Percentiles rank a stretch among this genome's conserved stretches.
These are phyloP conservation scores for Tuber calosporum DNA, from an alignment of 495 filamentous ascomycete genomes.

Conservation along the genomic window DNA sequence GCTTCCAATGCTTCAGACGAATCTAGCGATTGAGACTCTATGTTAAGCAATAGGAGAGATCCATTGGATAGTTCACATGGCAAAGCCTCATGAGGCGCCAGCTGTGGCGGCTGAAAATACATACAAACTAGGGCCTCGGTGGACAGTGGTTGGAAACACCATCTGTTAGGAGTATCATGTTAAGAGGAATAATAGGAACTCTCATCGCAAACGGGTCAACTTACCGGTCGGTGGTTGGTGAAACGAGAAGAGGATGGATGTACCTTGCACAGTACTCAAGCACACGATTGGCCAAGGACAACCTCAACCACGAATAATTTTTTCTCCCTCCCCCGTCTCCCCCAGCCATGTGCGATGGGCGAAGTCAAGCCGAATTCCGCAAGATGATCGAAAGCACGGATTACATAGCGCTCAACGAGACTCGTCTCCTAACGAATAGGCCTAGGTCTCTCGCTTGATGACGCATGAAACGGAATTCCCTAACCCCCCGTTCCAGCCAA, in stretches of 20 bases:
- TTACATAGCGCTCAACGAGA: background rate
- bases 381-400: background rate
- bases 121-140: background rate
- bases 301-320: background rate
- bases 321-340: background rate
- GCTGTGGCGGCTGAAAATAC: background rate
- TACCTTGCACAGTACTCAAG: background rate
- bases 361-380: background rate
- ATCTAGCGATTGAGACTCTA: background rate
- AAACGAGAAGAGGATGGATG: background rate
- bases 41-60: background rate
- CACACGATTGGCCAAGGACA: background rate
- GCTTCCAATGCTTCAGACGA: background rate
- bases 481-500: slow-evolving; percentile 1
- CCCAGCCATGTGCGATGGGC: background rate
- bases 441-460: background rate
- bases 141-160: background rate
- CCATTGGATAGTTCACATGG: background rate
- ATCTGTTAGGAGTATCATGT: background rate
- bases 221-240: background rate
- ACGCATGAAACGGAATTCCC: background rate
- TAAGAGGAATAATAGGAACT: background rate
- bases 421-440: background rate
- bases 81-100: slow-evolving; percentile 1
- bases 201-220: background rate